These are phyloP conservation scores for Castanospermum australe DNA, from an alignment of 306 rosid species.

Conservation along the genomic window DNA sequence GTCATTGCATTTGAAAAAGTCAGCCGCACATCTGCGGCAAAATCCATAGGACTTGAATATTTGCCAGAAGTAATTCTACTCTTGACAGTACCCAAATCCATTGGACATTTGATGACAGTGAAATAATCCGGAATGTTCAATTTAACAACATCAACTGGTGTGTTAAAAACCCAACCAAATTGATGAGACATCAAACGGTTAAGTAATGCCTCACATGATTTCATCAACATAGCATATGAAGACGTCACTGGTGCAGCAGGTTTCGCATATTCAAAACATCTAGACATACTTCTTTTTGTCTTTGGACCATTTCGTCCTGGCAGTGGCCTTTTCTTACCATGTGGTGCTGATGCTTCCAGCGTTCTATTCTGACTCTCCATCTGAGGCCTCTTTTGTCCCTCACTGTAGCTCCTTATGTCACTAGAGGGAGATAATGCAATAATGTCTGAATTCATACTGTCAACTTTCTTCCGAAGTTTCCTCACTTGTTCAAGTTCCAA, in stretches of 20 bases:
- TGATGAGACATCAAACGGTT: conserved; percentile 53
- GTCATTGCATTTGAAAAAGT: conserved; percentile 87
- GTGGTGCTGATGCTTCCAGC: conserved; percentile 38
- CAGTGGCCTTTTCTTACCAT: conserved; percentile 56
- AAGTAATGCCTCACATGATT: conserved; percentile 63
- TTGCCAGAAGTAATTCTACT: conserved; percentile 55
- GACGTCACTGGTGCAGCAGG: conserved; percentile 35
- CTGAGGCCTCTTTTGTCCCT: conserved; percentile 60
- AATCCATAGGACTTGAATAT: conserved; percentile 60
- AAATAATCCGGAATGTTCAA: conserved; percentile 90
- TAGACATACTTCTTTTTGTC: conserved; percentile 43
- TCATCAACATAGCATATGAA: conserved; percentile 55
- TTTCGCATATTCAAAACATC: conserved; percentile 47
- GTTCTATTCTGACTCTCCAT: conserved; percentile 41
- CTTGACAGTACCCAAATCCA: conserved; percentile 93
- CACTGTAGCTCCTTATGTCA: conserved; percentile 66
- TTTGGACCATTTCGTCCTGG: conserved; percentile 66
- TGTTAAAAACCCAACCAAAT: conserved; percentile 71
- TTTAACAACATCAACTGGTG: conserved; percentile 79
- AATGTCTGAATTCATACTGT: conserved; percentile 34
- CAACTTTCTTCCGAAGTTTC: conserved; percentile 60
- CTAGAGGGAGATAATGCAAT: conserved; percentile 56
- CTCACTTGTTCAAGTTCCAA: conserved; percentile 80
- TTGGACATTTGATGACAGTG: conserved; percentile 83
- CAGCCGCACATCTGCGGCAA: conserved; percentile 84